phyloP scores from a whole-genome alignment of 768 basidiomycete genomes.

The Mycena rosella region DNA sequence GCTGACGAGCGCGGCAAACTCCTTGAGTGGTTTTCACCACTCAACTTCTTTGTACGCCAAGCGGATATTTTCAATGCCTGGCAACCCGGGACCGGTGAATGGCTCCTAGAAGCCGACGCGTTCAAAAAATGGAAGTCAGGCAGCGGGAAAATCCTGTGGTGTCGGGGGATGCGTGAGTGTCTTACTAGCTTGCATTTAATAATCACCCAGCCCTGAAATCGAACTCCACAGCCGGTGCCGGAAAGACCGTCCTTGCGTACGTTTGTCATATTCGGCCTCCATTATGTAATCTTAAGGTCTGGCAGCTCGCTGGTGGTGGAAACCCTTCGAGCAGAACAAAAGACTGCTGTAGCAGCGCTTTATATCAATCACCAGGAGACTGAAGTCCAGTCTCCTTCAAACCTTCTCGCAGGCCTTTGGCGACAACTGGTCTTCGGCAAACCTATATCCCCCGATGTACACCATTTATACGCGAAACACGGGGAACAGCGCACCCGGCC shows the following conservation, averaged over 20 bases:
- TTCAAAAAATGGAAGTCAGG: constrained; percentile 13
- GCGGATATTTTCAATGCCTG: not conserved
- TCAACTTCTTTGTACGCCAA: not conserved
- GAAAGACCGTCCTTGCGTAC: constrained; percentile 19
- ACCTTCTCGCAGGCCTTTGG: constrained; percentile 4
- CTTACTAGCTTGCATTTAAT: not conserved
- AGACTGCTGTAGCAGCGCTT: constrained; percentile 2
- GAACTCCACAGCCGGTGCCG: constrained; percentile 9
- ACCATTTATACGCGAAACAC: constrained; percentile 5
- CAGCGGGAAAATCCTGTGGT: not conserved
- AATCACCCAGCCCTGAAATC: not conserved
- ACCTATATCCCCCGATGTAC: not conserved
- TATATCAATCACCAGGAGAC: constrained; percentile 16
- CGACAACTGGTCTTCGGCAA: not conserved
- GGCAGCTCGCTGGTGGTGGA: constrained; percentile 16
- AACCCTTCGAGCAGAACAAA: not conserved
- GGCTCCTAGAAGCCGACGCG: constrained; percentile 1
- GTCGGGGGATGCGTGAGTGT: constrained; percentile 17
- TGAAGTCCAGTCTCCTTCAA: constrained; percentile 1
- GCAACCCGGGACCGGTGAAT: constrained; percentile 9
- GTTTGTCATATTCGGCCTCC: not conserved
- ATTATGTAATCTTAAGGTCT: not conserved
- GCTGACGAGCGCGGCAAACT: constrained; percentile 10
- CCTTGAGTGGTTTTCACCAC: constrained; percentile 10
- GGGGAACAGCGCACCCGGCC: not conserved